phyloP scores from a whole-genome alignment of 495 filamentous ascomycete species.

The Bacidia rubella region DNA sequence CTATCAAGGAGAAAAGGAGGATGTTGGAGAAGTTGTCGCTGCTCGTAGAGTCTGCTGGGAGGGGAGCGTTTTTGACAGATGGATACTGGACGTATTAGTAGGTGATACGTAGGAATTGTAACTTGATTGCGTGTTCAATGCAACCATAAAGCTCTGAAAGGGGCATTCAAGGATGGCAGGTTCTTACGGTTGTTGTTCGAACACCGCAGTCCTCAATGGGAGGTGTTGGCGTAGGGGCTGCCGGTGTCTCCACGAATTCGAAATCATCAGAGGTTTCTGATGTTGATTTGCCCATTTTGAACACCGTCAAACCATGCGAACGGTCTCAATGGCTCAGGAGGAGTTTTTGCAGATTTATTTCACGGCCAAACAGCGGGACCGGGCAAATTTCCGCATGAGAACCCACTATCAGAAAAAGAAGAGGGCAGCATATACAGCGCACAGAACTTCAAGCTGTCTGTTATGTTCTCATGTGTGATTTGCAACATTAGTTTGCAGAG shows the following conservation, averaged over 20 bases:
- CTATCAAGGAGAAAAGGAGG: slow-evolving; percentile 37
- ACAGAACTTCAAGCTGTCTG: too few species aligned
- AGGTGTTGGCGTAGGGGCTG: slow-evolving; percentile 34
- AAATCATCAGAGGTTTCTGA: slow-evolving; percentile 48
- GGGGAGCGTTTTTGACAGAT: slow-evolving; percentile 48
- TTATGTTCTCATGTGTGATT: too few species aligned
- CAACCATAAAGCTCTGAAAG: background rate
- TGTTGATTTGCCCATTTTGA: slow-evolving; percentile 31
- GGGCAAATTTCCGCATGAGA: too few species aligned
- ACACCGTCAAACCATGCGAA: background rate
- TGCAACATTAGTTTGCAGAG: too few species aligned
- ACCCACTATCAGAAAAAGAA: too few species aligned
- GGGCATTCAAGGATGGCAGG: background rate
- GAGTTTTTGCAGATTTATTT: too few species aligned
- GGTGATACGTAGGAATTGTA: background rate
- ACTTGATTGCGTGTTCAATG: background rate
- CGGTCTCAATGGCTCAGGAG: background rate
- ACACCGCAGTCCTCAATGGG: slow-evolving; percentile 41
- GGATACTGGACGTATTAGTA: slow-evolving; percentile 34
- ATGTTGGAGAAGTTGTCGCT: slow-evolving; percentile 44
- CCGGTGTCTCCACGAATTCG: slow-evolving; percentile 53
- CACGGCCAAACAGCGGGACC: too few species aligned
- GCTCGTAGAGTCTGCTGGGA: slow-evolving; percentile 45
- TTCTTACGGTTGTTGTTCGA: slow-evolving; percentile 41
- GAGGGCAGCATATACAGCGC: too few species aligned